Evolutionary conservation across 108 stramenopile species (phyloP), one percentile per base, ranked within the genome.

Genomic region (Skeletonema marinoi): DNA sequence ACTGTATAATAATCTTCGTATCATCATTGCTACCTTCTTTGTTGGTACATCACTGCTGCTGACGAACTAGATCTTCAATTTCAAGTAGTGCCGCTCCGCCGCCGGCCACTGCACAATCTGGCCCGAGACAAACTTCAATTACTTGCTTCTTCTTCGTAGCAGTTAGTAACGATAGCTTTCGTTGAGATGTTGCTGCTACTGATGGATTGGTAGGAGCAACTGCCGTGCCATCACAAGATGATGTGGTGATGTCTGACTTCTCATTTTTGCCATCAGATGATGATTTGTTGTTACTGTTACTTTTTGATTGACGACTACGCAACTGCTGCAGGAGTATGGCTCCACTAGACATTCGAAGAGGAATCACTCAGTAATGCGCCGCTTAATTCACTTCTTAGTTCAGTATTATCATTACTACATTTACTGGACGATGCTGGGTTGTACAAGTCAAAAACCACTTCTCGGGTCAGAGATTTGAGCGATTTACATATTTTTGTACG

Each of bases 121-220:
- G 63, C 6, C 82, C 82, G 17, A 65, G 72, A 61, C 82, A 83
- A 11, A 83, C 82, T 67, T 83, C 82, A 30, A 83, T 66, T 25
- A 54, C 58, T 60, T 31, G 16, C 0, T 60, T 31, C 60, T 31
- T 32, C 21, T 16, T 19, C 60, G 21, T 17, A 50, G n/a, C 17
- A 50, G 16, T 6, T 11, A 32, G 4, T 21, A 14, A 4, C 16
- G 59, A 4, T 60, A 21, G 4, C 9, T 32, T 2, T 31, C 3
- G 16, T 21, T 32, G 60, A 32, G 60, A 14, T 60, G 32, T 60
- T 60, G 64, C 64, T 17, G 64, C 6, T 14, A 3, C 38, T 41
- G 64, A 10, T 19, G 64, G 31, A 33, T 61, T 19, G 19, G 60
- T 33, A 31, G 17, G 60, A 13, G 13, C 32, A 5, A 8, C 6